Conservation (phyloP, 768 basidiomycete species). For the Tremella mesenterica region DNA sequence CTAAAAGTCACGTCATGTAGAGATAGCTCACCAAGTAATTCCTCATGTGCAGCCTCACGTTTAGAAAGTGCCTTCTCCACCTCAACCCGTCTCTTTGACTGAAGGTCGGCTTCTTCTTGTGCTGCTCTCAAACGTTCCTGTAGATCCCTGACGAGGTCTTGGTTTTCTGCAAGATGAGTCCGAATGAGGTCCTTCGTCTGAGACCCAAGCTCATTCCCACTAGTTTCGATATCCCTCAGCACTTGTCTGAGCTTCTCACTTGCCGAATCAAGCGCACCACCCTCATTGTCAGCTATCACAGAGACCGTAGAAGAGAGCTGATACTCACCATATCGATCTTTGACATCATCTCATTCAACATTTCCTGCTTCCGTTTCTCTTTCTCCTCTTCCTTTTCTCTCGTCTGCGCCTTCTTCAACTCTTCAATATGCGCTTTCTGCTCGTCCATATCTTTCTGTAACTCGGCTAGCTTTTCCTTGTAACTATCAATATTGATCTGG, state of each 20-base stretch:
- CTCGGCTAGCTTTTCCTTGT: constrained; percentile 88
- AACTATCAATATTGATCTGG: constrained; percentile 80
- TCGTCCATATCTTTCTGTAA: constrained; percentile 54
- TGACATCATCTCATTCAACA: constrained; percentile 99
- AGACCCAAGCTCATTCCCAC: constrained; percentile 59
- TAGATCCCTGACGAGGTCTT: constrained; percentile 74
- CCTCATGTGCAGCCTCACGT: constrained; percentile 91
- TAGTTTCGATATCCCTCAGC: constrained; percentile 44
- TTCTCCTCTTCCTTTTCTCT: constrained; percentile 87
- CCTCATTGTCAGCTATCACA: constrained; percentile 24
- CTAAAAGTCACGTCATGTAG: no score
- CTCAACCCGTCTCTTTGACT: constrained; percentile 72
- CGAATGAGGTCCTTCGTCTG: constrained; percentile 53
- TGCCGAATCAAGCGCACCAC: constrained; percentile 26
- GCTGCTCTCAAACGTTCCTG: constrained; percentile 79
- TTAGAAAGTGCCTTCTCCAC: constrained; percentile 68
- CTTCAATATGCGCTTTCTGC: constrained; percentile 58
- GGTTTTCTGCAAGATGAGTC: constrained; percentile 80
- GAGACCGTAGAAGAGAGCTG: no score
- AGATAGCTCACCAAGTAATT: constrained; percentile 66
- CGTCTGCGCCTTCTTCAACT: constrained; percentile 73
- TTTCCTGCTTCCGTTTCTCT: constrained; percentile 97
- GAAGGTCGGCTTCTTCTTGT: constrained; percentile 86
- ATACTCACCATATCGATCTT: constrained; percentile 81
- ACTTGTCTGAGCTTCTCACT: constrained; percentile 34